Evolutionary conservation across 2,329 filamentous ascomycete genomes (phyloP).

Genomic region (Aspergillus melleus): DNA sequence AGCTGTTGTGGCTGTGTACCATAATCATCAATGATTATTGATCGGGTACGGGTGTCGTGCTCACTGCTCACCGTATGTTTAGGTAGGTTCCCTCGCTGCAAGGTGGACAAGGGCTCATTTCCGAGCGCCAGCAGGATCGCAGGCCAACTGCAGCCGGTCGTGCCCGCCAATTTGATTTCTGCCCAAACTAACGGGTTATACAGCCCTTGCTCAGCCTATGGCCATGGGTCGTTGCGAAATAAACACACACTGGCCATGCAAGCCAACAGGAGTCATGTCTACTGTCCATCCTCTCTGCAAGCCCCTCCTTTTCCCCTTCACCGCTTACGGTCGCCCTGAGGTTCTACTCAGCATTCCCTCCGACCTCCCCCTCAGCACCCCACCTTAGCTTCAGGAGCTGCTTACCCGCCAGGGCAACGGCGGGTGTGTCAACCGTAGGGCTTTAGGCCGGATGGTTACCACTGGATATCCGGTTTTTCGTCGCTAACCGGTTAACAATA

Average conservation of each 20-base stretch:
- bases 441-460: too few relatives aligned
- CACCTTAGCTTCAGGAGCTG: conserved; percentile 4
- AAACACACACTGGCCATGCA: conserved; percentile 18
- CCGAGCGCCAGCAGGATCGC: conserved; percentile 11
- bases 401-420: background rate
- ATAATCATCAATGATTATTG: conserved; percentile 5
- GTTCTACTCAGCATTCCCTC: background rate
- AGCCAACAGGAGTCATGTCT: conserved; percentile 13
- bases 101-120: conserved; percentile 18
- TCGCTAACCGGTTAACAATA: background rate
- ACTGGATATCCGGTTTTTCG: too few relatives aligned
- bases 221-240: conserved; percentile 4
- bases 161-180: conserved; percentile 19
- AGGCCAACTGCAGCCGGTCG: conserved; percentile 13
- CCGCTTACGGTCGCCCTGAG: conserved; percentile 12
- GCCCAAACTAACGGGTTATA: conserved; percentile 21
- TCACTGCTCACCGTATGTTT: conserved; percentile 23
- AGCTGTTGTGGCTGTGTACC: conserved; percentile 15
- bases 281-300: background rate
- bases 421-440: background rate
- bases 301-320: conserved; percentile 13
- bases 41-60: conserved; percentile 1
- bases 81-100: conserved; percentile 14
- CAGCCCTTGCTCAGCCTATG: conserved; percentile 12
- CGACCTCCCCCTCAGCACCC: conserved; percentile 6